These are phyloP conservation scores for Vaccinium darrowii DNA, from an alignment of 148 eudicot genomes.

Conservation along the genomic window DNA sequence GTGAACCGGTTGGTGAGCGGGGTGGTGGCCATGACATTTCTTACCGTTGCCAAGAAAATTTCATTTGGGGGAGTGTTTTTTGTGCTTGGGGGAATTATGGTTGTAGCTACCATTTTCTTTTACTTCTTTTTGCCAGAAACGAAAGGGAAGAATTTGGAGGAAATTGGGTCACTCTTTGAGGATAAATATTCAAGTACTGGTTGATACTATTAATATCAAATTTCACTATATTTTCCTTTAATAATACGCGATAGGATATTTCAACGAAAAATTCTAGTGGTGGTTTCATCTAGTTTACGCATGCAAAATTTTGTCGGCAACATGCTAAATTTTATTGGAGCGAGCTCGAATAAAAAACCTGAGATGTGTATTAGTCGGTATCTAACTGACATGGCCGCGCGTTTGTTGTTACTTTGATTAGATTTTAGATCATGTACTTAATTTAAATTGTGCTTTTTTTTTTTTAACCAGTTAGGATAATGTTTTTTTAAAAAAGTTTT, in stretches of 20 bases:
- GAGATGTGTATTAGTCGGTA: too few species aligned
- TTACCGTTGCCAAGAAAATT: conserved; percentile 41
- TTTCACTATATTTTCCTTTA: background rate
- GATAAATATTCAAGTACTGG: conserved; percentile 23
- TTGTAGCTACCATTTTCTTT: conserved; percentile 49
- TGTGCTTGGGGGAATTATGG: conserved; percentile 64
- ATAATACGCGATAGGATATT: background rate
- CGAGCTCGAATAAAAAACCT: too few species aligned
- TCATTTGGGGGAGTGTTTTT: conserved; percentile 67
- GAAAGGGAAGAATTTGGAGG: conserved; percentile 77
- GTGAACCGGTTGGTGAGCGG: conserved; percentile 89
- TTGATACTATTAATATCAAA: background rate
- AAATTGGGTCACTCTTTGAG: conserved; percentile 52
- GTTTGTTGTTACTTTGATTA: too few species aligned
- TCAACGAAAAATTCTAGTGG: background rate
- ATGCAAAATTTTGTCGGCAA: too few species aligned
- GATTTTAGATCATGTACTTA: too few species aligned
- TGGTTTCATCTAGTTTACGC: too few species aligned
- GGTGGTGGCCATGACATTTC: conserved; percentile 72
- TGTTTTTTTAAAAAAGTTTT: too few species aligned
- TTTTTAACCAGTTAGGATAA: too few species aligned
- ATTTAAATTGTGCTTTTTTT: too few species aligned
- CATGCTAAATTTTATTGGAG: too few species aligned
- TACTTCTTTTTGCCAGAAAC: conserved; percentile 82
- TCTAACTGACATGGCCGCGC: too few species aligned